phyloP scores from a whole-genome alignment of 139 green algal genomes.

The Trebouxia sp. region DNA sequence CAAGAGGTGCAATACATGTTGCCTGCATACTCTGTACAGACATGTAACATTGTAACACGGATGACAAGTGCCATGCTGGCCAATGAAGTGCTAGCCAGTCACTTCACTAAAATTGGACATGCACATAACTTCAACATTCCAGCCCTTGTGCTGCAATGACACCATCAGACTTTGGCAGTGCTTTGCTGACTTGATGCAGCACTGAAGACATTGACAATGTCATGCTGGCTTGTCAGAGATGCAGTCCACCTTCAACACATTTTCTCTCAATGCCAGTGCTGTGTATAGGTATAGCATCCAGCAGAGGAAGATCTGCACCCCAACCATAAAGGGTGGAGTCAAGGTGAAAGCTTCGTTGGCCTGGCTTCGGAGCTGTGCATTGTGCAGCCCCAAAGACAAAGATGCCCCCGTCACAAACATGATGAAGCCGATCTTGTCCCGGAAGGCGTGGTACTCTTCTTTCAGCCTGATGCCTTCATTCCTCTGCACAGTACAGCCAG shows the following conservation, averaged over 20 bases:
- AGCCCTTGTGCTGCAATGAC: too few species aligned
- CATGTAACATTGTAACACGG: too few species aligned
- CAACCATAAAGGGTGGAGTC: slow-evolving; percentile 71
- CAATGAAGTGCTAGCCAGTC: too few species aligned
- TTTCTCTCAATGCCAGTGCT: slow-evolving; percentile 87
- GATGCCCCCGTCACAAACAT: slow-evolving; percentile 44
- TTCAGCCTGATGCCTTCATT: slow-evolving; percentile 68
- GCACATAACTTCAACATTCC: too few species aligned
- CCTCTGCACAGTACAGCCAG: slow-evolving; percentile 19
- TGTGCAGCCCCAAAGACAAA: not conserved
- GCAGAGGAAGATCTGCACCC: slow-evolving; percentile 82
- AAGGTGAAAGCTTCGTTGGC: slow-evolving; percentile 49
- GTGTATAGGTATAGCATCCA: slow-evolving; percentile 97
- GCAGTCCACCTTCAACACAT: slow-evolving; percentile 70
- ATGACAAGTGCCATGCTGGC: too few species aligned
- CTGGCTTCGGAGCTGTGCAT: slow-evolving; percentile 1
- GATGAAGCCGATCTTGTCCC: slow-evolving; percentile 62
- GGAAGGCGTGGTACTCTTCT: slow-evolving; percentile 91
- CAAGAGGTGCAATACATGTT: too few species aligned
- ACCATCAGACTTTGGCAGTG: too few species aligned
- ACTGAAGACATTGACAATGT: not conserved
- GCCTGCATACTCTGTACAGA: too few species aligned
- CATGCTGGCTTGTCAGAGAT: not conserved
- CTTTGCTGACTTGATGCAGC: too few species aligned
- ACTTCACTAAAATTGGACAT: too few species aligned